Percentiles rank a stretch among this genome's conserved stretches.
phyloP scores from a whole-genome alignment of 148 eudicot genomes.

The Heliamphora exappendiculata region DNA sequence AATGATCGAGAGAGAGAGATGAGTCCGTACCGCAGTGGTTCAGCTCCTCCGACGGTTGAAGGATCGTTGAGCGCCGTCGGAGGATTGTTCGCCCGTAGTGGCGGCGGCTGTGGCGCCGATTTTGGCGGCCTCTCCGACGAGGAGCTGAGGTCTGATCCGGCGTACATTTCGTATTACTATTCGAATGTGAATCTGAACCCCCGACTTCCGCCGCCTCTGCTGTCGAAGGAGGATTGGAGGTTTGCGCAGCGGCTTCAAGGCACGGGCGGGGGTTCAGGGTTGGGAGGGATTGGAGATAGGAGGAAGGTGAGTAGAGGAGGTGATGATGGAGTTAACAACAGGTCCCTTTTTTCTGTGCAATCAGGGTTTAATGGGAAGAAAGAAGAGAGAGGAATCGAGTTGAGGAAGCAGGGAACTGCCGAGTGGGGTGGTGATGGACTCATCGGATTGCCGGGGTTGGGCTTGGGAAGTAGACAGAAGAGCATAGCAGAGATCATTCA shows the following conservation, averaged over 20 bases:
- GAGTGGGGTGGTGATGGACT: constrained; percentile 69
- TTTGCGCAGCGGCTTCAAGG: constrained; percentile 41
- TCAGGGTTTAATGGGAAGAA: constrained; percentile 23
- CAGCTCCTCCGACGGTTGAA: constrained; percentile 78
- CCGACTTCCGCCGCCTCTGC: constrained; percentile 52
- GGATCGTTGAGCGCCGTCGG: constrained; percentile 50
- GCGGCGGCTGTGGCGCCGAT: constrained; percentile 7
- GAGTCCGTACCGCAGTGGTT: constrained; percentile 55
- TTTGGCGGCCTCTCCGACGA: constrained; percentile 31
- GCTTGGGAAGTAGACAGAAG: constrained; percentile 60
- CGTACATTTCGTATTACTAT: constrained; percentile 49
- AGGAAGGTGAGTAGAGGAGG: constrained; percentile 29
- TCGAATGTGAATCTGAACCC: constrained; percentile 58
- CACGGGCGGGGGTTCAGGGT: constrained; percentile 14
- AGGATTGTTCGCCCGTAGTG: constrained; percentile 24
- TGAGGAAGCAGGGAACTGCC: constrained; percentile 18
- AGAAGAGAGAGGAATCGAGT: no score
- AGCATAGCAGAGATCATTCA: constrained; percentile 71
- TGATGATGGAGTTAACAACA: constrained; percentile 8
- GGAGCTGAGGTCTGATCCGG: constrained; percentile 64
- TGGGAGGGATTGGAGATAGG: constrained; percentile 66
- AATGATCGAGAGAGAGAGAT: constrained; percentile 35
- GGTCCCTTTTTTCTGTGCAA: constrained; percentile 22
- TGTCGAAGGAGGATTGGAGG: constrained; percentile 69
- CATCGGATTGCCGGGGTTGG: constrained; percentile 71